Conservation (phyloP, 371 early-diverging fungal genomes). For the Saksenaea vasiformis region DNA sequence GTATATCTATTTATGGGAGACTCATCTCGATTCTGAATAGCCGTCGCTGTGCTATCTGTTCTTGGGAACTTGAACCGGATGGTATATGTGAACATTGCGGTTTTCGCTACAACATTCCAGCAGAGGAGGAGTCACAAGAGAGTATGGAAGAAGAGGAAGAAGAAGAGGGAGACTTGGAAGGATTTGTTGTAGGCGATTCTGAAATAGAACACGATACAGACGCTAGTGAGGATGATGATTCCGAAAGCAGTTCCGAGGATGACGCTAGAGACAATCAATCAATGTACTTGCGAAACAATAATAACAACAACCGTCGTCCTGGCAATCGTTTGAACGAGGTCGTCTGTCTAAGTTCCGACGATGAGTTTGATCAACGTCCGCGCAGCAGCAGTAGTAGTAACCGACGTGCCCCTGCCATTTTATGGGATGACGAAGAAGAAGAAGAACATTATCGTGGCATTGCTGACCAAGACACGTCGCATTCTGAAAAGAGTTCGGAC, state of each 20-base stretch:
- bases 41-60: conserved; percentile 2
- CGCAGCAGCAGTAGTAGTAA: not conserved
- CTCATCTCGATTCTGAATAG: not conserved
- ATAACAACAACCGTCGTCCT: no score
- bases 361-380: not conserved
- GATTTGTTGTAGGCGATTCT: conserved; percentile 5
- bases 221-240: not conserved
- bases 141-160: not conserved
- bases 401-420: not conserved
- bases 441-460: no score
- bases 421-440: no score
- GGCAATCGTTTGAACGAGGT: not conserved
- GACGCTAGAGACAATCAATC: not conserved
- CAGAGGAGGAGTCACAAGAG: not conserved
- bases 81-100: conserved; percentile 5
- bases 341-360: not conserved
- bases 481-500: no score
- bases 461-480: no score
- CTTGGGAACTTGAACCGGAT: conserved; percentile 12
- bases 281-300: no score
- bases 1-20: no score
- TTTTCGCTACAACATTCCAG: not conserved
- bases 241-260: not conserved
- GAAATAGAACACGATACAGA: not conserved
- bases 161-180: not conserved